Evolutionary conservation across 2,329 filamentous ascomycete genomes (phyloP).

Genomic region (Ceratocystis huliohia): DNA sequence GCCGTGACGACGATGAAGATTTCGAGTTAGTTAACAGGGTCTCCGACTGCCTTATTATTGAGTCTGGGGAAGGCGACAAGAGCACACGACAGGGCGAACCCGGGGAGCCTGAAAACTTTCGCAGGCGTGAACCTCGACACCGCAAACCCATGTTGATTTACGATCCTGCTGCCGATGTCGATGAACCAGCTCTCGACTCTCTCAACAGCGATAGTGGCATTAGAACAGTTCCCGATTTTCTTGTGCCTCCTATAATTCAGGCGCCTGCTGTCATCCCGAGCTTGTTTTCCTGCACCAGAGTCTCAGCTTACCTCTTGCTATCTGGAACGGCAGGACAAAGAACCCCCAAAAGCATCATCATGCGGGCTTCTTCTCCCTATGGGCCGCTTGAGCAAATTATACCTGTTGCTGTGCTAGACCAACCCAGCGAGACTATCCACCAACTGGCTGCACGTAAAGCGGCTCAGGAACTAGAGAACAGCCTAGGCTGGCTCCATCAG

Average conservation of each 20-base stretch:
- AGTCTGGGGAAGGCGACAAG: constrained; percentile 21
- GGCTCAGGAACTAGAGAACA: constrained; percentile 56
- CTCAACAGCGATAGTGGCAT: constrained; percentile 27
- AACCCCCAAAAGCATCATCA: constrained; percentile 40
- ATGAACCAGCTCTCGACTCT: constrained; percentile 27
- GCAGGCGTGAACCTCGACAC: constrained; percentile 22
- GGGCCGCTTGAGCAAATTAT: constrained; percentile 51
- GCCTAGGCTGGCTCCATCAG: constrained; percentile 51
- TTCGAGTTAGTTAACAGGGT: constrained; percentile 52
- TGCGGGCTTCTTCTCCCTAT: constrained; percentile 41
- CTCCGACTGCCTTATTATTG: constrained; percentile 35
- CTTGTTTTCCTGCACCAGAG: constrained; percentile 54
- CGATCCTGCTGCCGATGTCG: constrained; percentile 35
- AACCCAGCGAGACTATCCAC: constrained; percentile 46
- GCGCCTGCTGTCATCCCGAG: constrained; percentile 50
- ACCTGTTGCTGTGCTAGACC: constrained; percentile 40
- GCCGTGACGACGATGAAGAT: constrained; percentile 33
- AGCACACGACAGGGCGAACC: constrained; percentile 18
- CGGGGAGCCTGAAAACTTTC: constrained; percentile 17
- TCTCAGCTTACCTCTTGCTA: constrained; percentile 52
- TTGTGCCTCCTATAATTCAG: constrained; percentile 47
- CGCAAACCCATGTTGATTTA: constrained; percentile 47
- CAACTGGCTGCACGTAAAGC: constrained; percentile 58
- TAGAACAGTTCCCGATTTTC: constrained; percentile 40
- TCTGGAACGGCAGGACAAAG: constrained; percentile 34